Evolutionary conservation across 495 filamentous ascomycete species (phyloP).

Genomic region (Xanthoparmelia taractica): DNA sequence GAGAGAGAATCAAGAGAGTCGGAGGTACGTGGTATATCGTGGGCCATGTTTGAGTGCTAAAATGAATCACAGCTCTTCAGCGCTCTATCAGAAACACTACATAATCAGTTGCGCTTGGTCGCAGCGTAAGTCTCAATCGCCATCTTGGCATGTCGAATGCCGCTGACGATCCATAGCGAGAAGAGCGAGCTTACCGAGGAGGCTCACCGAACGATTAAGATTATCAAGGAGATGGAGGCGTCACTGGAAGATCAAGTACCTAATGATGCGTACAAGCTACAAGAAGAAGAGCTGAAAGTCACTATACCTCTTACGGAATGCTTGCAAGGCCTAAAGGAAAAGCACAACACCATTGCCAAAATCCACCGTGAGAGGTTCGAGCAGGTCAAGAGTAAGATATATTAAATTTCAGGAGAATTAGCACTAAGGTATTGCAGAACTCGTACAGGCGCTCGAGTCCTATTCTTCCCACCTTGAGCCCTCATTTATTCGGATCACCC

Average conservation of each 20-base stretch:
- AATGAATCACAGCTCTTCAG: constrained; percentile 59
- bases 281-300: constrained; percentile 60
- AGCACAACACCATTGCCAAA: constrained; percentile 68
- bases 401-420: constrained; percentile 20
- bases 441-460: constrained; percentile 85
- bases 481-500: constrained; percentile 67
- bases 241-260: constrained; percentile 71
- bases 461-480: constrained; percentile 91
- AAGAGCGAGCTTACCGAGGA: constrained; percentile 82
- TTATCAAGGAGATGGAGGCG: constrained; percentile 85
- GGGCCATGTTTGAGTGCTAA: constrained; percentile 20
- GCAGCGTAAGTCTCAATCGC: constrained; percentile 45
- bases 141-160: not conserved
- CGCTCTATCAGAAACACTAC: constrained; percentile 77
- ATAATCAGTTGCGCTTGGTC: constrained; percentile 73
- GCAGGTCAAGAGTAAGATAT: constrained; percentile 76
- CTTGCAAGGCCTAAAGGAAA: constrained; percentile 72
- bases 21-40: constrained; percentile 48
- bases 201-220: constrained; percentile 73
- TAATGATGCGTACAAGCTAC: constrained; percentile 51
- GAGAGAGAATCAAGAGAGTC: constrained; percentile 82
- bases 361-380: constrained; percentile 84
- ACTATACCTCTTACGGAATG: constrained; percentile 76
- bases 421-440: constrained; percentile 51
- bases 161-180: constrained; percentile 48